Conservation (phyloP, 2,329 filamentous ascomycete species). For the Cercospora beticola region DNA sequence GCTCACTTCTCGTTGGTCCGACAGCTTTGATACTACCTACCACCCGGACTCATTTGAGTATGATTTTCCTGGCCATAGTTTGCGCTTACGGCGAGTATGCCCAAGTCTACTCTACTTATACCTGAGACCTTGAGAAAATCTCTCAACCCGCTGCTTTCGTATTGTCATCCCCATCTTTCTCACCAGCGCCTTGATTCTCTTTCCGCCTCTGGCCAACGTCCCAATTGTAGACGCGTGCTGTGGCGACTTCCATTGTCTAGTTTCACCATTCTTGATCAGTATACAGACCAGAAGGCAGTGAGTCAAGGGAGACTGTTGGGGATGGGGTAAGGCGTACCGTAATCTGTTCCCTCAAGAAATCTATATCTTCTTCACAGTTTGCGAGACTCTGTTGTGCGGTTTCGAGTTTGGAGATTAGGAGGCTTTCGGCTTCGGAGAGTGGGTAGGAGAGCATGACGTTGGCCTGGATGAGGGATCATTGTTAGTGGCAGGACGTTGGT, state of each 20-base stretch:
- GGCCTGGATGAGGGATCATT: constrained; percentile 61
- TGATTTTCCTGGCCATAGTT: no score
- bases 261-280: constrained; percentile 1
- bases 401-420: constrained; percentile 73
- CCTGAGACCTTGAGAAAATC: background rate
- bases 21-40: background rate
- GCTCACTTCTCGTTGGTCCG: background rate
- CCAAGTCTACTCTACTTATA: no score
- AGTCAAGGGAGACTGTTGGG: background rate
- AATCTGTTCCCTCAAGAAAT: constrained; percentile 94
- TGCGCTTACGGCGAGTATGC: no score
- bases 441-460: constrained; percentile 98
- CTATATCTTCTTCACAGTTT: constrained; percentile 95
- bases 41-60: no score
- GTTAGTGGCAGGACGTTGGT: no score
- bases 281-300: background rate
- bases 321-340: constrained; percentile 61
- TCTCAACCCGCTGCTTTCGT: background rate
- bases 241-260: constrained; percentile 95
- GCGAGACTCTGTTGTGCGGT: constrained; percentile 75
- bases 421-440: constrained; percentile 76
- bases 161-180: background rate
- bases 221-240: constrained; percentile 98
- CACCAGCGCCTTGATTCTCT: constrained; percentile 59
- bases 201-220: constrained; percentile 94